These are phyloP conservation scores for Ustilago crameri DNA, from an alignment of 1,284 basidiomycete species.

Conservation along the genomic window DNA sequence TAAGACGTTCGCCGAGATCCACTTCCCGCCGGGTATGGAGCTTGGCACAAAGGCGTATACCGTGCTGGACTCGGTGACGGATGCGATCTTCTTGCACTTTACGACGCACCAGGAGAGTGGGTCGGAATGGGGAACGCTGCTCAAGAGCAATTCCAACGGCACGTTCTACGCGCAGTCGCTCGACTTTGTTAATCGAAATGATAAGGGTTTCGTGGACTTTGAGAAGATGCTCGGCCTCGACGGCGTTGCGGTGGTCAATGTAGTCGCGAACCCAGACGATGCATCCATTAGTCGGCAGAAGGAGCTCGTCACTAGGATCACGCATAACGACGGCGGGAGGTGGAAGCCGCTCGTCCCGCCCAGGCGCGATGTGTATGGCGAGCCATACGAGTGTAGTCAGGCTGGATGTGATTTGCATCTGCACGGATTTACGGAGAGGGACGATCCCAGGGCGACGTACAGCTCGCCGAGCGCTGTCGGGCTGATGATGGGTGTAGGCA, in stretches of 20 bases:
- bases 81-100: slow-evolving; percentile 92
- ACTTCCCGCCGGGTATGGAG: slow-evolving; percentile 88
- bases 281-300: slow-evolving; percentile 81
- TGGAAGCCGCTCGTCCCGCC: slow-evolving; percentile 89
- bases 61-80: slow-evolving; percentile 91
- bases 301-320: slow-evolving; percentile 84
- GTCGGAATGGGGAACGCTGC: slow-evolving; percentile 88
- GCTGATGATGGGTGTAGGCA: slow-evolving; percentile 95
- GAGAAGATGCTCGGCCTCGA: slow-evolving; percentile 97
- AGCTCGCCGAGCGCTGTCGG: slow-evolving; percentile 91
- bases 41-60: slow-evolving; percentile 92
- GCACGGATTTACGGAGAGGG: slow-evolving; percentile 94
- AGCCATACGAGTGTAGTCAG: slow-evolving; percentile 77
- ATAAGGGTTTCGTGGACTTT: slow-evolving; percentile 90
- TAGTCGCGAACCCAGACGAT: slow-evolving; percentile 84
- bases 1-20: slow-evolving; percentile 80
- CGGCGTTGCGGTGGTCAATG: slow-evolving; percentile 91
- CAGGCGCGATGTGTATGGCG: slow-evolving; percentile 78
- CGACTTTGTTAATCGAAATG: slow-evolving; percentile 89
- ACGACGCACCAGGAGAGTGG: slow-evolving; percentile 82
- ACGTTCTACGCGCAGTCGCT: slow-evolving; percentile 91
- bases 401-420: slow-evolving; percentile 87
- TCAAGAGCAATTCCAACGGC: slow-evolving; percentile 96
- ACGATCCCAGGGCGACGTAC: slow-evolving; percentile 88
- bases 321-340: slow-evolving; percentile 94